phyloP scores from a whole-genome alignment of 1,139 yeast genomes.

The Candida tunisiensis region DNA sequence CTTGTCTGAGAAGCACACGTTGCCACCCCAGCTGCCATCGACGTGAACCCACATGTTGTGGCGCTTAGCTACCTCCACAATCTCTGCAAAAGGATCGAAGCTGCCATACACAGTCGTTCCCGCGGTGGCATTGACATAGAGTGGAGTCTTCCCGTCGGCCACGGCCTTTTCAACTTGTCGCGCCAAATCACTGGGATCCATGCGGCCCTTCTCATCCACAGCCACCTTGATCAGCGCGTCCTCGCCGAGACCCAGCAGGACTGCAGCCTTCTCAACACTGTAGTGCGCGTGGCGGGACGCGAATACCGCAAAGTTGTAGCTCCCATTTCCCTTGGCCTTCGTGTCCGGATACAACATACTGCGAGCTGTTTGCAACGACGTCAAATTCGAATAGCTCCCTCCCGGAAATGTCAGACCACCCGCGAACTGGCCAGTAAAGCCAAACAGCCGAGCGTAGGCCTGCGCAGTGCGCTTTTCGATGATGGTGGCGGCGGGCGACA shows the following conservation, averaged over 20 bases:
- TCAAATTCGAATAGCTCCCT: constrained; percentile 76
- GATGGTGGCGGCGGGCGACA: constrained; percentile 64
- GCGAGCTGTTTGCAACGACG: constrained; percentile 67
- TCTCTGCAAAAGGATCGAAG: constrained; percentile 47
- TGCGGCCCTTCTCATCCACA: constrained; percentile 37
- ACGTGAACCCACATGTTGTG: constrained; percentile 60
- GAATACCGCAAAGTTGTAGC: constrained; percentile 45
- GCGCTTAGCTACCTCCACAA: constrained; percentile 36
- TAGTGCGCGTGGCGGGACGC: constrained; percentile 66
- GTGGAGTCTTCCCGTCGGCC: constrained; percentile 44
- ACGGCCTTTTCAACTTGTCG: constrained; percentile 27
- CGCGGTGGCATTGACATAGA: constrained; percentile 70
- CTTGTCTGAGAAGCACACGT: constrained; percentile 46
- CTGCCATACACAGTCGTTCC: constrained; percentile 87
- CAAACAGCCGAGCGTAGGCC: constrained; percentile 54
- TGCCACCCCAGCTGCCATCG: constrained; percentile 91
- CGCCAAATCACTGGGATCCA: constrained; percentile 35
- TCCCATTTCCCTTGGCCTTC: constrained; percentile 39
- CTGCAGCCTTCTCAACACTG: constrained; percentile 71
- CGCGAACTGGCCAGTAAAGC: constrained; percentile 34
- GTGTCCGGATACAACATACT: constrained; percentile 53
- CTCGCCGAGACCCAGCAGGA: constrained; percentile 57
- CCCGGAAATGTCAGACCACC: constrained; percentile 84
- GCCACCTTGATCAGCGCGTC: constrained; percentile 45
- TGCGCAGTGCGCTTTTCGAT: constrained; percentile 55